Base-by-base conservation (phyloP, 768 basidiomycete genomes). In the Amanita pallidorosea region DNA sequence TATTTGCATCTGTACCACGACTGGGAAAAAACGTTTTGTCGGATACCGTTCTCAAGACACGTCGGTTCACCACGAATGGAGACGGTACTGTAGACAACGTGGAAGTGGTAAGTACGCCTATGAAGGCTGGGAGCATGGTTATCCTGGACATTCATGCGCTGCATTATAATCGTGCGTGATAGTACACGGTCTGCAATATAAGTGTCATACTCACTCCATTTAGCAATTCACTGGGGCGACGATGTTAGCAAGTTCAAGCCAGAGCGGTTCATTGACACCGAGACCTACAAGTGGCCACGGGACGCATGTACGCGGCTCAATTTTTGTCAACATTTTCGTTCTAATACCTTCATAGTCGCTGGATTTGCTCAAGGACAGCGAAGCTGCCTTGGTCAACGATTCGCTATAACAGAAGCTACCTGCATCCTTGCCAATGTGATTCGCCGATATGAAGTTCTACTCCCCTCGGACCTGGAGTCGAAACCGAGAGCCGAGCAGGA, bases 201-300 rank as follows among this genome's bases (percentile, higher is more conserved):
- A 20, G 43, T 18, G 13, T 23, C 9, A 7, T 2, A 3, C 4
- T 43, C 13, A 43, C 13, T 25, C 27, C 20, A 15, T 43, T 3
- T 43, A 79, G 76, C 72, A 2, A 60, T 74, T 15, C 66, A 73
- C 42, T 78, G 76, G 77, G 77, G 77, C 5, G 58, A 65, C 11
- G 75, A 78, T 47, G 64, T 51, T 0, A 59, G 53, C 8, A 66
- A 68, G 17, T 79, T 76, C 64, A 75, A 61, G 42, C 75, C 75
- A 0, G 72, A 73, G 41, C 68, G 73, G 0, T 79, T 77, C 57
- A 64, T 79, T 23, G 76, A 78, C 47, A 75, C 72, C 0, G 67
- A 67, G 5, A 61, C 66, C 1, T 77, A 77, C 49, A 65, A 66
- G 27, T 79, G 75, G 75, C 76, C 75, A 12, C 69, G 76, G 20